Percentiles rank a stretch among this genome's conserved stretches.
Conservation (phyloP, 148 eudicot species). For the Cornus controversa region DNA sequence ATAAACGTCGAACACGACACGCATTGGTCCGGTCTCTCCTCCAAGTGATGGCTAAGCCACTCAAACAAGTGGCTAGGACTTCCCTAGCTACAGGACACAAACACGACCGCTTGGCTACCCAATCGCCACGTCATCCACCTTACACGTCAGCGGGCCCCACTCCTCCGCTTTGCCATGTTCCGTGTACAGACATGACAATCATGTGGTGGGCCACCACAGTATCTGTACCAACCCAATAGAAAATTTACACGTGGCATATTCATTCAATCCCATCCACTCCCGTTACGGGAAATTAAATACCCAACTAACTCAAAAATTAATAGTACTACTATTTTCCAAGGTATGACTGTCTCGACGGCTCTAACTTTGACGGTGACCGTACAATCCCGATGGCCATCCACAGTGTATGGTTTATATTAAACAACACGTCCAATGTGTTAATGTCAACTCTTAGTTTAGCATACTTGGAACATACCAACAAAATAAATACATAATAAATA, state of each 20-base stretch:
- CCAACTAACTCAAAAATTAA: background rate
- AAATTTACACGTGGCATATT: constrained; percentile 5
- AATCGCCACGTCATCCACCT: constrained; percentile 1
- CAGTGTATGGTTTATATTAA: too few relatives aligned
- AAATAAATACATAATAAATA: too few relatives aligned
- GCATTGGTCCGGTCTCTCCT: too few relatives aligned
- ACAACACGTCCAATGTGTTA: too few relatives aligned
- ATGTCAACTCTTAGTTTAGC: too few relatives aligned
- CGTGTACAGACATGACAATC: background rate
- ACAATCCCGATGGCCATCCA: background rate
- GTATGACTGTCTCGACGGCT: too few relatives aligned
- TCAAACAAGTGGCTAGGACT: constrained; percentile 9
- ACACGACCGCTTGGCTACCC: background rate
- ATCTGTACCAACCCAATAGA: background rate
- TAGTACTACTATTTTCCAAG: background rate
- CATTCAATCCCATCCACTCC: background rate
- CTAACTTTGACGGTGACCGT: background rate
- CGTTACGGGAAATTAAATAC: background rate
- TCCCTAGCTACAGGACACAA: background rate
- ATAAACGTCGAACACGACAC: too few relatives aligned
- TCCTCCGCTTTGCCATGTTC: too few relatives aligned
- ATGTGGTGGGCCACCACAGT: constrained; percentile 3
- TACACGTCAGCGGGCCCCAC: background rate
- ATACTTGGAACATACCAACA: too few relatives aligned
- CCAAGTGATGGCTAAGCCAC: too few relatives aligned